Conservation (phyloP, 163 green algal genomes). For the Prototheca wickerhamii region DNA sequence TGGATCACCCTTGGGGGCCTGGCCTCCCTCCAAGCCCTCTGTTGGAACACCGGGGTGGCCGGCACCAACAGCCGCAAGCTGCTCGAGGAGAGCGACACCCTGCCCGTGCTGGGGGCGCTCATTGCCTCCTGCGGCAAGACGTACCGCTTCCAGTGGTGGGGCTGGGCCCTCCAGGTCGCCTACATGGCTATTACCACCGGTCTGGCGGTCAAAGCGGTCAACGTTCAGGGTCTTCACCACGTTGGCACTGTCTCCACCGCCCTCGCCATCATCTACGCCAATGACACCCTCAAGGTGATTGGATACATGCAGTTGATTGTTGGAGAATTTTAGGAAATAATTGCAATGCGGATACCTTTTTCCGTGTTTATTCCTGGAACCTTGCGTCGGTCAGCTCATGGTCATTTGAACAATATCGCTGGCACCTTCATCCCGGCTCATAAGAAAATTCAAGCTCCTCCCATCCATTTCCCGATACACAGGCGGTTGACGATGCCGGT, state of each 20-base stretch:
- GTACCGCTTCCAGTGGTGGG: conserved; percentile 20
- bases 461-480: neutral
- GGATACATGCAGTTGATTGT: neutral
- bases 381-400: too few relatives aligned
- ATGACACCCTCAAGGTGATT: conserved; percentile 7
- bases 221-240: conserved; percentile 1
- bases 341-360: neutral
- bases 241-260: conserved; percentile 1
- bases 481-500: neutral
- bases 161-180: conserved; percentile 11
- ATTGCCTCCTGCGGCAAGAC: conserved; percentile 2
- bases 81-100: conserved; percentile 1
- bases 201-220: neutral
- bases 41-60: neutral
- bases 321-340: too few relatives aligned
- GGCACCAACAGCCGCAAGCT: conserved; percentile 5
- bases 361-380: too few relatives aligned
- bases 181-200: neutral
- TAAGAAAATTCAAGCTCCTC: neutral
- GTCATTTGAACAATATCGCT: neutral
- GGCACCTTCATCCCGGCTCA: too few relatives aligned
- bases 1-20: neutral
- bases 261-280: conserved; percentile 14
- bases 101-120: neutral
- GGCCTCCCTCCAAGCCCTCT: conserved; percentile 4